These are phyloP conservation scores for Salvia sclarea DNA, from an alignment of 305 asterid species.

Conservation along the genomic window DNA sequence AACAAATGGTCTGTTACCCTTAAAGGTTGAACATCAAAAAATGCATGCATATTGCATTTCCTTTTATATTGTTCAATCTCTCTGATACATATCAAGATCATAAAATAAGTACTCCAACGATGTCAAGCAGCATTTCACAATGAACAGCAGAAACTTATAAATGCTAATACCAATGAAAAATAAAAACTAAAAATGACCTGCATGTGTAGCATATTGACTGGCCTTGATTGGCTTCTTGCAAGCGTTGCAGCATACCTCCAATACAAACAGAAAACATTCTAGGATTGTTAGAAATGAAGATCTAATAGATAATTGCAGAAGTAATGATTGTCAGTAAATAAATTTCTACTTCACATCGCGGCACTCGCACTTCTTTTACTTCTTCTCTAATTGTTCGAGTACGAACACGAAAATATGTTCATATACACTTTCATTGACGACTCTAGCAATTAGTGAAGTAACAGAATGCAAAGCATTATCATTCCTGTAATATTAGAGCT, in stretches of 20 bases:
- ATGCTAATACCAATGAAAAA: slow-evolving; percentile 19
- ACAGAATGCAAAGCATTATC: slow-evolving; percentile 14
- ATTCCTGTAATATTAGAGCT: neutral
- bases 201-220: slow-evolving; percentile 72
- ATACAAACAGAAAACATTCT: slow-evolving; percentile 36
- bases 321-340: slow-evolving; percentile 16
- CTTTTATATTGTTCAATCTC: slow-evolving; percentile 7
- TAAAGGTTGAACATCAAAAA: too few relatives aligned
- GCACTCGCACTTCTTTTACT: neutral
- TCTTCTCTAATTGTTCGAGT: neutral
- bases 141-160: slow-evolving; percentile 25
- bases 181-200: slow-evolving; percentile 53
- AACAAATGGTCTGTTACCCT: neutral
- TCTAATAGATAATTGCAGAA: slow-evolving; percentile 10
- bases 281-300: slow-evolving; percentile 16
- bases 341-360: neutral
- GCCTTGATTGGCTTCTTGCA: slow-evolving; percentile 90
- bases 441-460: slow-evolving; percentile 22
- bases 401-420: neutral
- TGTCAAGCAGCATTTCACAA: slow-evolving; percentile 11
- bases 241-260: slow-evolving; percentile 87
- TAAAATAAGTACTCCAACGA: slow-evolving; percentile 16
- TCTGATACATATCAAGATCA: slow-evolving; percentile 9
- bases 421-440: neutral
- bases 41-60: slow-evolving; percentile 15